phyloP scores from a whole-genome alignment of 768 basidiomycete genomes.

The Hypsizygus marmoreus region DNA sequence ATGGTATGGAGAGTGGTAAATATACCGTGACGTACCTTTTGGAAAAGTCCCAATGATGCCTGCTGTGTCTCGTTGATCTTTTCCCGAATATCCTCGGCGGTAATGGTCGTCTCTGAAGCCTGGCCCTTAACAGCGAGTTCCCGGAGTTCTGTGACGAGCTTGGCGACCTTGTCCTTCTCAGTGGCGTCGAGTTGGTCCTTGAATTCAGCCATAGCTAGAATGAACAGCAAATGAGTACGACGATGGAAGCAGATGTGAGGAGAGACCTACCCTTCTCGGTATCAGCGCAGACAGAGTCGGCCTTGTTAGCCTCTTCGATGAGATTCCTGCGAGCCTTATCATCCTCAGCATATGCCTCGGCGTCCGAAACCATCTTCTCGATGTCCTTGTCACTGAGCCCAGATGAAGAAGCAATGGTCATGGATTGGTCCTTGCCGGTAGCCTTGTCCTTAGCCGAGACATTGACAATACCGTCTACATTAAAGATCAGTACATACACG shows the following conservation, averaged over 20 bases:
- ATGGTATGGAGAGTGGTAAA: not conserved
- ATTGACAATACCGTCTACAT: constrained; percentile 89
- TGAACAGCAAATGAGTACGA: constrained; percentile 9
- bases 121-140: constrained; percentile 91
- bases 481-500: constrained; percentile 9
- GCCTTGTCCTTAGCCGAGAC: constrained; percentile 96
- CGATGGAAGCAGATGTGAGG: not conserved
- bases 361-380: constrained; percentile 93
- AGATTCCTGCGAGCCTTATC: constrained; percentile 87
- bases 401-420: constrained; percentile 97
- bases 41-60: constrained; percentile 95
- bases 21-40: constrained; percentile 69
- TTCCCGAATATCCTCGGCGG: constrained; percentile 85
- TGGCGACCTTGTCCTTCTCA: constrained; percentile 93
- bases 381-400: constrained; percentile 97
- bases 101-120: constrained; percentile 77
- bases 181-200: constrained; percentile 91
- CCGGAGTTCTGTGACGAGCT: constrained; percentile 83
- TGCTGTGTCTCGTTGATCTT: constrained; percentile 94
- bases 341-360: constrained; percentile 90
- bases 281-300: constrained; percentile 90
- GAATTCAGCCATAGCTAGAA: constrained; percentile 90
- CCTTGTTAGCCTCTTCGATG: constrained; percentile 97
- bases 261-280: constrained; percentile 88
- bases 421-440: constrained; percentile 86